Evolutionary conservation across 2,329 filamentous ascomycete species (phyloP), one percentile per base, ranked within the genome.

Genomic region (Epichloe gansuensis): DNA sequence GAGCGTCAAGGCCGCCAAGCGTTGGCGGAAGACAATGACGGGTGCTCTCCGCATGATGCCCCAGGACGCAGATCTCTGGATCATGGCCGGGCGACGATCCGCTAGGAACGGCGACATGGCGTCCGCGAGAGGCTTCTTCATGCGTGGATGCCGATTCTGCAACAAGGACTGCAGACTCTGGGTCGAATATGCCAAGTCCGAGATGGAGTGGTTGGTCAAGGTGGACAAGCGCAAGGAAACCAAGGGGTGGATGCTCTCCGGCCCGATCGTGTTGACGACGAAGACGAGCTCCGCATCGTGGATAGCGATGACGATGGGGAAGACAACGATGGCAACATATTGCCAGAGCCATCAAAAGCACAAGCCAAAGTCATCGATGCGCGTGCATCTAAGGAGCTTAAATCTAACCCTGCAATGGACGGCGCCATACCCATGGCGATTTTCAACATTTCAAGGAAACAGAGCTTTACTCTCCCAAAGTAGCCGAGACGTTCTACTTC

Each of bases 341-440:
- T 77, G 37, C 76, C 74, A 1, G 72, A 80, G 45, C 63, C 68
- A 60, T 69, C 70, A 52, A 67, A 67, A 31, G 63, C 61, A 35
- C 65, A 71, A 43, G 62, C 63, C 54, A 69, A 68, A 57, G 76
- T 75, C 42, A 72, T 77, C 48, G 67, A 74, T 58, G 69, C 75
- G 53, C 67, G 74, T 52, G 69, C 70, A 1, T 66, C 69, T 4
- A 63, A 69, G 58, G 72, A 74, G 51, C 72, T 95, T 57, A 75
- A 85, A 62, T 82, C 81, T 53, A 91, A 90, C 47, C 90, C 91
- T 4, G 89, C 89, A 9, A 76, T 96, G 57, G 88, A 86, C 55
- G 93, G 93, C n/a, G 93, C 89, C 15, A 95, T 98, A 59, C 91
- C 93, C 2, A 79, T 90, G 52, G 90, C 91, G 41, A 88, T 98